Evolutionary conservation across 257 asterid genomes (phyloP), one percentile per base, ranked within the genome.

Genomic region (Ballota nigra): DNA sequence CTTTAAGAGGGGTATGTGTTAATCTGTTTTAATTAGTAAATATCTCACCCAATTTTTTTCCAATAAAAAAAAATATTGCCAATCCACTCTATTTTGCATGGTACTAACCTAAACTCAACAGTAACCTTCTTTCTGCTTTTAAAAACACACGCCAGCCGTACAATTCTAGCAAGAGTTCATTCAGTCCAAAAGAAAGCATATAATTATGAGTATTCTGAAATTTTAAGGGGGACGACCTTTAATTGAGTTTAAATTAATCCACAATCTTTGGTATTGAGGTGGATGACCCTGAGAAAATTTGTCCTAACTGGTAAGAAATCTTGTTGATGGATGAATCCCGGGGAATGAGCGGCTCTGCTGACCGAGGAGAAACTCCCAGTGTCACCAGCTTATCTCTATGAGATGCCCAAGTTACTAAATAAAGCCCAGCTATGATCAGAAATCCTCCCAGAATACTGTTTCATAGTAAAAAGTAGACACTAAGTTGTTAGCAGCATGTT

Each of bases 371-470:
- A 18, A 51, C 78, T 66, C 84, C 85, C 10, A 8, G 34, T 29
- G 77, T n/a, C 38, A 77, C 78, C 53, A 70, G 87, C 75, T 28
- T 86, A 64, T 88, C 97, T 75, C 83, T 77, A 73, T 81, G 70
- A 7, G 99, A 89, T 61, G 96, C 97, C 97, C 97, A 91, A 9
- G 99, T 95, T 62, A 95, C 97, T 88, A 88, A 51, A 84, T 91
- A 94, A 68, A 94, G 97, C 71, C 99, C 99, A 8, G 84, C 92
- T 64, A 91, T 81, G 26, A 94, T 89, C 51, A 94, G 82, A 72
- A 84, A 52, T 47, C 98, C 99, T 77, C 99, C 98, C 6, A 89
- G 28, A 70, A 95, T 83, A 85, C 98, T 94, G 98, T 70, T 78
- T 72, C 31, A 67, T 52, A 55, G 53, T 26, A 40, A 49, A 12